Evolutionary conservation across 1,284 basidiomycete species (phyloP), one percentile per base, ranked within the genome.

Genomic region (Boletus sp.): DNA sequence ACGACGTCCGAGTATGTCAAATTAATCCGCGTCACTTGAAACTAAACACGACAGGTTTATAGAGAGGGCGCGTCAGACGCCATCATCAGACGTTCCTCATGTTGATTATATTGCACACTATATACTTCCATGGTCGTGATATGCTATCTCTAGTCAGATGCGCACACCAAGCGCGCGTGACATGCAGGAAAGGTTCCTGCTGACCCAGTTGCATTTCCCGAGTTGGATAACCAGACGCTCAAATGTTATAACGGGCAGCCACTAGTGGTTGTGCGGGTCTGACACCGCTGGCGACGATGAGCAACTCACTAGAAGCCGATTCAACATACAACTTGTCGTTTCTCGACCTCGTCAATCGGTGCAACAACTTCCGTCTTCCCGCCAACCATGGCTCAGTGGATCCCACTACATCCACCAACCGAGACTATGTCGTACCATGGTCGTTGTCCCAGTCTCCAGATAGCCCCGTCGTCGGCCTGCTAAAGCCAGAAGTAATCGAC

Each of bases 381-480:
- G 46, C 46, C 50, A 54, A 51, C 41, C 57, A 47, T 32, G 47
- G 46, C 20, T 52, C 44, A 23, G 44, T 54, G 12, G 44, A 59
- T 46, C 51, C 55, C 17, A 33, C 50, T 3, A 30, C 47, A n/a
- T 34, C 54, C 8, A 65, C 62, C 13, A 62, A 69, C 42, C 59
- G 66, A 19, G 76, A 81, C 55, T 49, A 60, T 14, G 68, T 84
- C 17, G 66, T 78, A 3, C 75, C 81, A 19, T 72, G 78, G 57
- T 70, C 74, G 44, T 71, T 84, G 13, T 69, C 74, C 3, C 68
- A 76, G 43, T 69, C 72, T 8, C 58, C 69, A 0, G 64, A 68
- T 6, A 80, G 78, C 42, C 73, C 81, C 8, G 66, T 77, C 16
- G 71, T 89, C 34, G 84, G 86, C n/a, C 69, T 89, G 33, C 69